Evolutionary conservation across 768 basidiomycete species (phyloP), one percentile per base, ranked within the genome.

Genomic region (Podaxis carcinomalis): DNA sequence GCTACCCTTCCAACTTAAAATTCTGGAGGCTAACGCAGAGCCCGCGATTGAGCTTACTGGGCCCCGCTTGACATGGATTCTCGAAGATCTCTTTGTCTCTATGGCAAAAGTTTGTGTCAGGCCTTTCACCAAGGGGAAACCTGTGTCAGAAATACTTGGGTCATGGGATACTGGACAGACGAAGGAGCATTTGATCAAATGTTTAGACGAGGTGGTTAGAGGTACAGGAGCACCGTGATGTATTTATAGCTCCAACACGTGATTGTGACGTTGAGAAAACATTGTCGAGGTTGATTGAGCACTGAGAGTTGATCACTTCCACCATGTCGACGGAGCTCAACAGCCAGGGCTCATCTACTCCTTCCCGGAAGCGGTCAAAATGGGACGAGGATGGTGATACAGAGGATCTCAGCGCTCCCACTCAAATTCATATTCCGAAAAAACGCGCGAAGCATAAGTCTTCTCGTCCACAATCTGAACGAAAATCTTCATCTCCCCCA

Each of bases 41-140:
- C 96, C 97, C 1, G 97, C 97, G 47, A 96, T 98, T 61, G 92
- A 95, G 68, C 82, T 96, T 57, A 95, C 95, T 0, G 97, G 95
- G 1, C 82, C 87, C 37, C 81, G 93, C 28, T 74, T 98, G 37
- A 82, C 84, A 16, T 90, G 90, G 83, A 85, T 95, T 49, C 74
- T 97, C 56, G 84, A 89, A 66, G 89, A 91, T 64, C 76, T 97
- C 56, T 96, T 97, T 75, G 75, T 75, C 36, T 80, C 84, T 0
- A 89, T 92, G 16, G 85, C 84, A 1, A 75, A 81, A 63, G 80
- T 85, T 25, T 89, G 87, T 65, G 80, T 96, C 1, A 78, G 77
- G 54, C 92, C 94, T 1, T 95, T 89, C 69, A 78, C 87, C 63
- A 64, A 65, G 9, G 57, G 36, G 23, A 39, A 62, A 42, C 63